A percentile compares a stretch with the other conserved stretches of the same genome.
Conservation (phyloP, 352 stramenopile genomes). For the Phytophthora cactorum region DNA sequence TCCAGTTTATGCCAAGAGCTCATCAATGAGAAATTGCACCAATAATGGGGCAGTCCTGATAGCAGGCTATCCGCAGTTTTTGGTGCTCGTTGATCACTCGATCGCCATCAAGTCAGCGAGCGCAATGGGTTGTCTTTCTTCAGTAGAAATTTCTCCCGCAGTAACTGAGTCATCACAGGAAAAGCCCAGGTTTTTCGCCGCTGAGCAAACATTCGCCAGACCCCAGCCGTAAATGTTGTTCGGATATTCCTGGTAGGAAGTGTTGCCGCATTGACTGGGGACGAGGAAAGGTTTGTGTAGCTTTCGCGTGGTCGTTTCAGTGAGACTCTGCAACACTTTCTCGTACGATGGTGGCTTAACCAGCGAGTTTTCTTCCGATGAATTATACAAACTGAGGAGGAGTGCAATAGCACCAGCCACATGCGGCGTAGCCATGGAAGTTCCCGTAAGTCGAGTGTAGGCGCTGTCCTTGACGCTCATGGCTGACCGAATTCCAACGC, state of each 20-base stretch:
- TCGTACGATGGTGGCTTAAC: constrained; percentile 27
- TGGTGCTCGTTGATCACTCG: constrained; percentile 20
- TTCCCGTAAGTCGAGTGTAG: constrained; percentile 73
- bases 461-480: constrained; percentile 61
- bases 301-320: constrained; percentile 45
- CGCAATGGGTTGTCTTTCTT: constrained; percentile 14
- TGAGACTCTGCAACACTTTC: constrained; percentile 45
- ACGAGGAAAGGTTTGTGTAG: constrained; percentile 75
- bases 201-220: constrained; percentile 57
- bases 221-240: constrained; percentile 86
- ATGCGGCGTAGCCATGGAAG: constrained; percentile 81
- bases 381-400: constrained; percentile 49
- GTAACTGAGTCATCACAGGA: constrained; percentile 31
- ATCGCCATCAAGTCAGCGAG: constrained; percentile 23
- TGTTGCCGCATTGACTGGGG: constrained; percentile 66
- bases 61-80: too few species aligned
- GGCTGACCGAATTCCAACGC: constrained; percentile 68
- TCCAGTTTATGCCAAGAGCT: too few species aligned
- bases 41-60: too few species aligned
- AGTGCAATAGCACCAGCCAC: constrained; percentile 66
- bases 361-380: constrained; percentile 9
- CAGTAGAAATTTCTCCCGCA: not conserved
- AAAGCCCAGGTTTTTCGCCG: constrained; percentile 50
- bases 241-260: constrained; percentile 63
- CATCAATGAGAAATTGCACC: too few species aligned